Base-by-base conservation (phyloP, 257 asterid species). In the Rhazya stricta region DNA sequence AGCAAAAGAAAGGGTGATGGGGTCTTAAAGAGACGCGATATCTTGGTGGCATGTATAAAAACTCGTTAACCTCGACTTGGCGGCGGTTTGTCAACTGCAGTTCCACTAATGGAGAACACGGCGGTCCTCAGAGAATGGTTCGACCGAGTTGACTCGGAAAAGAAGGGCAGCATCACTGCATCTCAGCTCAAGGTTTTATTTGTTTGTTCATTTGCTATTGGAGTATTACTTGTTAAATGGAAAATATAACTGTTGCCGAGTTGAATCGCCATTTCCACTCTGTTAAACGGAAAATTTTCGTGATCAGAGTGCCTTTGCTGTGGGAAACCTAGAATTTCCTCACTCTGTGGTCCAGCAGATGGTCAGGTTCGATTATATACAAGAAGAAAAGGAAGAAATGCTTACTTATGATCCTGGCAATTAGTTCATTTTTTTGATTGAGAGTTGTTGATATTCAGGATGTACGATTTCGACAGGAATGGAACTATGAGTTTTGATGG, bases 401-500 rank as follows among this genome's bases (percentile, higher is more conserved):
- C 51, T 74, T 61, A 25, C 4, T 7, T 0, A 29, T 29, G 29
- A n/a, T 60, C 13, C 5, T 4, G 43, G 11, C 0, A 57, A 57
- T 0, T 3, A 15, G 12, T 25, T 60, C 3, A 21, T 71, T 27
- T 54, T 60, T 13, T 56, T 46, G 25, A 12, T 79, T 42, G 72
- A 27, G 6, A 30, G 3, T 67, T 67, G 1, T n/a, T 80, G 67
- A 61, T 80, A 21, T 77, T 81, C 81, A 91, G 97, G 91, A 91
- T 91, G 97, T 88, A 83, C 80, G 97, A 91, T 83, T 89, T 84
- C 79, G 97, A 91, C 80, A 81, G 81, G 74, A 89, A 84, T 77
- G 97, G 93, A 78, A 88, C 92, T n/a, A 91, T 91, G 97, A 86
- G 88, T 80, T 89, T 89, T 78, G 90, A 88, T 82, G 97, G 97